Evolutionary conservation across 2,329 filamentous ascomycete genomes (phyloP), one percentile per base, ranked within the genome.

Genomic region (Pseudogymnoascus sp.): DNA sequence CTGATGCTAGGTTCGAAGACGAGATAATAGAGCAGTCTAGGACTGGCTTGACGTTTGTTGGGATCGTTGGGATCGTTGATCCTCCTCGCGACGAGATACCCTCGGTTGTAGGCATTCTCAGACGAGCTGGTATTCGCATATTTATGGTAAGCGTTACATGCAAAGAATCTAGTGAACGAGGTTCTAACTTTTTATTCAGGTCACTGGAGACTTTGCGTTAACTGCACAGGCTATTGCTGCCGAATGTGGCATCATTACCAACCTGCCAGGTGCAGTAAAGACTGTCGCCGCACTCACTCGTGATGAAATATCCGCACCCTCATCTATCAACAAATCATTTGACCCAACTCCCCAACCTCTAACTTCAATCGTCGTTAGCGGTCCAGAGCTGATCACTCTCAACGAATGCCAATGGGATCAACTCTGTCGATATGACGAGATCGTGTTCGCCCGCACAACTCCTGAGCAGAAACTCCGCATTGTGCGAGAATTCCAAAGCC

Each of bases 401-500:
- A 87, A 84, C 62, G 82, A 87, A 8, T 69, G 80, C 37, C 87
- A 92, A 71, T 92, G 89, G 88, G 79, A 85, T 62, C 77, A 79
- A 33, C 77, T 92, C 1, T 78, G 70, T 31, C 79, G 75, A 7
- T 92, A 91, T 66, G 78, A 84, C 26, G 88, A 91, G 68, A 86
- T 92, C 37, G 86, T 92, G 10, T 91, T 92, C 70, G 85, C 88
- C 0, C 79, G 87, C 10, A 92, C 88, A 0, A 91, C 88, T 0
- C 88, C 88, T 0, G 88, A 92, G 68, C 88, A 92, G 70, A 92
- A 92, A 71, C 81, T 92, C 5, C 84, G 87, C 35, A 92, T 92
- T 64, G 88, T 92, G n/a, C 82, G 83, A 31, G 87, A 89, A 70
- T 86, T 91, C 64, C 88, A 90, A 69, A 73, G 78, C 0, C 77